phyloP scores from a whole-genome alignment of 225 moss, liverwort and hornwort genomes.

The Asterella californica region DNA sequence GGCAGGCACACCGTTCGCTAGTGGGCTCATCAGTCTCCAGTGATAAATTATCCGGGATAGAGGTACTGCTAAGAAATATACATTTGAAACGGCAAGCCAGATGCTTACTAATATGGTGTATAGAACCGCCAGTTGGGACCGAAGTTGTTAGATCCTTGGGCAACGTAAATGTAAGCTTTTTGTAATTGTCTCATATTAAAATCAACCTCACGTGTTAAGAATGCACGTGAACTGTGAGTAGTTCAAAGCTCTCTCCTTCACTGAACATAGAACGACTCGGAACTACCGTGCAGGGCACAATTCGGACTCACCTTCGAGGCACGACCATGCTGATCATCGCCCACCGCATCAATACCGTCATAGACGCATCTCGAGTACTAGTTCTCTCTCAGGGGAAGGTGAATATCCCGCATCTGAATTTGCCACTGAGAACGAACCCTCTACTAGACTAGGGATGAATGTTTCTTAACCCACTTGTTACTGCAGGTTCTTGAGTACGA shows the following conservation, averaged over 20 bases:
- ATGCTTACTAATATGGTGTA: too few species aligned
- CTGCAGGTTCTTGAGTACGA: conserved; percentile 36
- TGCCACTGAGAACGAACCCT: neutral
- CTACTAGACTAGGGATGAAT: neutral
- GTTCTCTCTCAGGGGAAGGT: conserved; percentile 45
- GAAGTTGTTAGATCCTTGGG: too few species aligned
- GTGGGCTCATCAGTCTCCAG: too few species aligned
- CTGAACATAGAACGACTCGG: neutral
- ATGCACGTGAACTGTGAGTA: too few species aligned
- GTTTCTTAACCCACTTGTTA: neutral
- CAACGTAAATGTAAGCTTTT: too few species aligned
- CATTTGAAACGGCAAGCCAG: too few species aligned
- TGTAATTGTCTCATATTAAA: too few species aligned
- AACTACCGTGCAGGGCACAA: conserved; percentile 32
- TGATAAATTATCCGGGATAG: too few species aligned
- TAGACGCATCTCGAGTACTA: conserved; percentile 46
- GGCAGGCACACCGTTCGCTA: neutral
- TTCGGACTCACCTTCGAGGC: conserved; percentile 34
- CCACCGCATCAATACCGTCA: conserved; percentile 51
- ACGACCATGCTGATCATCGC: conserved; percentile 55
- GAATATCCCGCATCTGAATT: neutral
- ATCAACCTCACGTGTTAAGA: too few species aligned
- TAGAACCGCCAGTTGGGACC: too few species aligned
- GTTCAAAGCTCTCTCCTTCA: too few species aligned
- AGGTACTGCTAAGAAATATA: too few species aligned